A percentile compares a stretch with the other conserved stretches of the same genome.
phyloP scores from a whole-genome alignment of 73 alveolate species.

The Paramecium pentaurelia region DNA sequence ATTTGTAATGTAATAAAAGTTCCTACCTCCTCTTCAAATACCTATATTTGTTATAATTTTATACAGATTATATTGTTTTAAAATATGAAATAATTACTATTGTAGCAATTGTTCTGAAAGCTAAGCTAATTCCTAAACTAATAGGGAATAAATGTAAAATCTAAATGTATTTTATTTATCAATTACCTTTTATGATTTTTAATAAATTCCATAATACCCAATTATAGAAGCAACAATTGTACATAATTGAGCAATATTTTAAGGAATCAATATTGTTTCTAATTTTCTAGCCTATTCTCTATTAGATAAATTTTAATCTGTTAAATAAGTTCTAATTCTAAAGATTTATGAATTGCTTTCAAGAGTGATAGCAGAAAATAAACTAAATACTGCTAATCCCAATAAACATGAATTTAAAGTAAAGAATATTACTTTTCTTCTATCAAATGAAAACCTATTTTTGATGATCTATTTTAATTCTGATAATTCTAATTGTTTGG shows the following conservation, averaged over 20 bases:
- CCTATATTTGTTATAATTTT: neutral
- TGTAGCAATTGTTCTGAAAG: neutral
- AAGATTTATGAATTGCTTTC: slow-evolving; percentile 47
- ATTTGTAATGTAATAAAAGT: slow-evolving; percentile 18
- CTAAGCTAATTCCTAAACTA: slow-evolving; percentile 9
- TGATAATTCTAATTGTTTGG: neutral
- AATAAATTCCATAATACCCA: slow-evolving; percentile 29
- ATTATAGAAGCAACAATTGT: slow-evolving; percentile 24
- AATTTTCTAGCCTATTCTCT: neutral
- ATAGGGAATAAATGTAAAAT: neutral
- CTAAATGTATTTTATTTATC: neutral
- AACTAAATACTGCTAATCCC: slow-evolving; percentile 34
- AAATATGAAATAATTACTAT: neutral
- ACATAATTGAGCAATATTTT: slow-evolving; percentile 40
- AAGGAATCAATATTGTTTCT: slow-evolving; percentile 33
- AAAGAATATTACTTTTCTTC: slow-evolving; percentile 32
- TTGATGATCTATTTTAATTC: slow-evolving; percentile 32
- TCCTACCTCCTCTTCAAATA: slow-evolving; percentile 24
- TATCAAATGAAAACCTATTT: slow-evolving; percentile 34
- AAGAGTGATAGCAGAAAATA: slow-evolving; percentile 20
- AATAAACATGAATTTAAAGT: slow-evolving; percentile 17
- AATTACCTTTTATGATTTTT: slow-evolving; percentile 12
- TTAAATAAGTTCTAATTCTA: slow-evolving; percentile 31
- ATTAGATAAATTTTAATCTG: neutral
- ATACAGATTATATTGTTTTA: slow-evolving; percentile 10